Percentiles rank a stretch among this genome's conserved stretches.
These are phyloP conservation scores for Ogataea hybrid DNA, from an alignment of 1,139 yeast genomes.

Conservation along the genomic window DNA sequence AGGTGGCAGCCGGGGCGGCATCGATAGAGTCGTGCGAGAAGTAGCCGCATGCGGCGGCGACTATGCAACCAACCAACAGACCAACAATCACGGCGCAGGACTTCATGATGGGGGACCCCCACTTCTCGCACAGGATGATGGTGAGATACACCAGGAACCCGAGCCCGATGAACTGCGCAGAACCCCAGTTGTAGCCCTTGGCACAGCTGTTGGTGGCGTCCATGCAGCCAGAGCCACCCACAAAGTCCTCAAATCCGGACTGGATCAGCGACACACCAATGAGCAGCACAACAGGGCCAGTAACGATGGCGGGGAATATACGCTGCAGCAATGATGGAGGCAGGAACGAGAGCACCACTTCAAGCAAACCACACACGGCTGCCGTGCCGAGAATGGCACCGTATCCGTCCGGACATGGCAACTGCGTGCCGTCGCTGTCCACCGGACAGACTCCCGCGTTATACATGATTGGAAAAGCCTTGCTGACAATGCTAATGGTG, in stretches of 20 bases:
- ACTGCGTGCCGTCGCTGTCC: slow-evolving; percentile 56
- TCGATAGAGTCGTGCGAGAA: no score
- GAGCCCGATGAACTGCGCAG: no score
- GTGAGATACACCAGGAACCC: no score
- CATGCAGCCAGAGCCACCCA: slow-evolving; percentile 81
- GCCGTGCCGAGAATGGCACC: slow-evolving; percentile 84
- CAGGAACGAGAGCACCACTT: slow-evolving; percentile 66
- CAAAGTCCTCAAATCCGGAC: slow-evolving; percentile 79
- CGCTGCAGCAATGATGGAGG: slow-evolving; percentile 71
- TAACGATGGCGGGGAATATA: slow-evolving; percentile 83
- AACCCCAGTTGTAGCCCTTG: no score
- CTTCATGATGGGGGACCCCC: no score
- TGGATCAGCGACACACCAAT: slow-evolving; percentile 70
- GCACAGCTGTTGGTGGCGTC: slow-evolving; percentile 36
- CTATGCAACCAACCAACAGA: no score
- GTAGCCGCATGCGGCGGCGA: no score
- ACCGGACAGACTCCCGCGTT: slow-evolving; percentile 63
- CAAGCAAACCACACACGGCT: slow-evolving; percentile 71
- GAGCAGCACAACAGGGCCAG: slow-evolving; percentile 86
- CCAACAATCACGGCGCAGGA: no score
- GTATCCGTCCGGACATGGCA: slow-evolving; percentile 87
- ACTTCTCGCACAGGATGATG: no score
- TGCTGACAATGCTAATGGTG: slow-evolving; percentile 74
- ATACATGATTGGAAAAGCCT: slow-evolving; percentile 81
- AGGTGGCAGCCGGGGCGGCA: no score